Base-by-base conservation (phyloP, 2,329 filamentous ascomycete species). In the Sporothrix brunneoviolacea region DNA sequence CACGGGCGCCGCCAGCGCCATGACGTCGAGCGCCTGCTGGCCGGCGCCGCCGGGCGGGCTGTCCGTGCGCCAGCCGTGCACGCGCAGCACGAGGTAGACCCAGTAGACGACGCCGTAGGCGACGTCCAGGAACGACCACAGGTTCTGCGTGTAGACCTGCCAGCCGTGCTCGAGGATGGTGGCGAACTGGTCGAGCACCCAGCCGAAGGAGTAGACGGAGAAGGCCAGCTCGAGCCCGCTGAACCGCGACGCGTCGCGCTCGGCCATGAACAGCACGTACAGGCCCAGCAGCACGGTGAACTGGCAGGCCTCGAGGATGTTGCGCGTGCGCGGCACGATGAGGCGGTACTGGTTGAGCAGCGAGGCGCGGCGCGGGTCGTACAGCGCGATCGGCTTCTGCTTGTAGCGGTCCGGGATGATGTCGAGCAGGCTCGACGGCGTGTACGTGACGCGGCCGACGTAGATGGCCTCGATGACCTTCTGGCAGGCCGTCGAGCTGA, bases 321-420 rank as follows among this genome's bases (percentile, higher is more conserved):
- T 91, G 50, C 88, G 74, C 1, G 84, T 91, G 13, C 87, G 76
- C 10, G 88, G 88, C 8, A 94, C 88, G 56, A 90, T 85, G 8
- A 94, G 75, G 1, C 88, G 84, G 61, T 93, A 93, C 63, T 94
- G 88, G 60, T 94, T 91, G 19, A 94, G 74, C 22, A 91, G 63
- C 1, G 86, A 86, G 5, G 84, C 86, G 56, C 83, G 79, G 15
- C 84, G 73, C 1, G 88, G 88, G 60, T 91, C 83, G 64, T 93
- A 93, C 0, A 93, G 70, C 8, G 85, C 83, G 49, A 93, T 91
- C 2, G 86, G 86, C 58, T 86, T 86, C 60, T 85, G 79, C 68
- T 93, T 93, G 72, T 93, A 94, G 59, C 86, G 82, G 63, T 93
- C 88, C 1, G 88, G 88, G 42, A 94, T 81, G 52, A 94, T 85